Evolutionary conservation across 2,329 filamentous ascomycete genomes (phyloP), one percentile per base, ranked within the genome.

Genomic region (Fusarium buharicum): DNA sequence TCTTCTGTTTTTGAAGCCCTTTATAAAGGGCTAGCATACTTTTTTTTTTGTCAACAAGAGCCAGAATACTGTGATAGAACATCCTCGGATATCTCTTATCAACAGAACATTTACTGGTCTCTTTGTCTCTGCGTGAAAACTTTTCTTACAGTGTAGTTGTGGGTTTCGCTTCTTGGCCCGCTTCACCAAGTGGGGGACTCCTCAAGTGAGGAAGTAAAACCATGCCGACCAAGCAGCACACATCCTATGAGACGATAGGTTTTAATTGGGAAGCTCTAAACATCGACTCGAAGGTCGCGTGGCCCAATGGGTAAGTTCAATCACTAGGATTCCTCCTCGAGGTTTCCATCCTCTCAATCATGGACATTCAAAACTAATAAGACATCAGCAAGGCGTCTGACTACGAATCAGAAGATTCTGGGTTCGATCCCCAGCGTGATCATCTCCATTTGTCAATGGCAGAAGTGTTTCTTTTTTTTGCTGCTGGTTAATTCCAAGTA

Each of bases 351-450:
- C 33, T 17, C 33, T 36, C n/a, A 36, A 36, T 11, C 16, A 36
- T 12, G n/a, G 9, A 17, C 63, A 16, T 43, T 17, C n/a, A 17
- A 17, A 17, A 36, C 33, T 36, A 17, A 36, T 47, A 50, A 52
- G 48, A 36, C 33, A 17, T 36, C 33, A 52, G 51, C 51, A 62
- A 57, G 55, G 59, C 52, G 51, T 59, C 62, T 62, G 55, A 59
- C 51, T 65, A 62, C 61, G 58, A 64, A 64, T 62, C 57, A 64
- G 61, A 53, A 64, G 61, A 67, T 66, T 50, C 37, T 59, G 63
- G 48, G 56, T 53, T 58, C 62, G 58, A 66, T 59, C 66, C 64
- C 58, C 46, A 61, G 46, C 61, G 46, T 63, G 53, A 61, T 62
- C 63, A 57, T 49, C 27, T 50, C 8, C 50, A 62, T 66, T 64